Percentiles rank a stretch among this genome's conserved stretches.
phyloP scores from a whole-genome alignment of 495 filamentous ascomycete genomes.

The Neurospora cerealis region DNA sequence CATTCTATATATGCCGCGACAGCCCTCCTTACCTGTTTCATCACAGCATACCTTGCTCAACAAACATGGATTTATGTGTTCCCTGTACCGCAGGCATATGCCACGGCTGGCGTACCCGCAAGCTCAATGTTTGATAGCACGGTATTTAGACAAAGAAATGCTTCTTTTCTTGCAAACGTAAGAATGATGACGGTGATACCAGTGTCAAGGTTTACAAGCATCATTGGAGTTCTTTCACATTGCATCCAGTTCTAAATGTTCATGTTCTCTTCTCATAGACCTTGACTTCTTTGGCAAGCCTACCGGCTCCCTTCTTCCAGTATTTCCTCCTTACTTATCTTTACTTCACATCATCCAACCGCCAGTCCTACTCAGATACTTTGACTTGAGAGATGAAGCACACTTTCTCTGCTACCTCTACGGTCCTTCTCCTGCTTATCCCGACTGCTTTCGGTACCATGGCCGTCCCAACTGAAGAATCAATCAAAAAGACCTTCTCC shows the following conservation, averaged over 20 bases:
- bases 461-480: neutral
- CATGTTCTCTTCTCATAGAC: neutral
- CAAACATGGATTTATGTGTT: no score
- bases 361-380: neutral
- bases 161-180: neutral
- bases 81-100: no score
- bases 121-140: neutral
- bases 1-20: no score
- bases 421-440: neutral
- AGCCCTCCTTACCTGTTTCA: no score
- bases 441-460: neutral
- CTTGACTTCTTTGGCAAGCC: neutral
- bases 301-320: neutral
- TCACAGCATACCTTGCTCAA: no score
- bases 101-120: no score
- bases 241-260: neutral
- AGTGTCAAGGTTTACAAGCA: neutral
- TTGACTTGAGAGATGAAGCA: neutral
- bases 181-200: neutral
- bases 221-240: neutral
- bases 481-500: neutral
- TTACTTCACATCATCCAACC: neutral
- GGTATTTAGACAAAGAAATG: neutral
- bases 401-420: neutral
- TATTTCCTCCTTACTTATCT: neutral